Base-by-base conservation (phyloP, 176 grass and related monocot species). In the Poa pratensis region DNA sequence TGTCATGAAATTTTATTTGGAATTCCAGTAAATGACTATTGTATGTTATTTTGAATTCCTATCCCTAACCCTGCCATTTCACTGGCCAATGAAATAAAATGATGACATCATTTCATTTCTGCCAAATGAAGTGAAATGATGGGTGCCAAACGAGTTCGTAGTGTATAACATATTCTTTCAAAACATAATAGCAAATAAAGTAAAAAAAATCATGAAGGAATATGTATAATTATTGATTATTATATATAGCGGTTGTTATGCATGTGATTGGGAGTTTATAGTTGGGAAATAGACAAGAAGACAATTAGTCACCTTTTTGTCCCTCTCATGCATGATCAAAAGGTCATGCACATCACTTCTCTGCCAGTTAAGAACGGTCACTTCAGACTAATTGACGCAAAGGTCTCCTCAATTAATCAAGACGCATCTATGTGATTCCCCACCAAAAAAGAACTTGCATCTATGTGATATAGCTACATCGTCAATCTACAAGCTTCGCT, bases 211-310 rank as follows among this genome's bases (percentile, higher is more conserved):
- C 42, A 68, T 20, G 18, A 20, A 45, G 39, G 22, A 71, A 24
- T 11, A 26, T 24, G 12, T 23, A 26, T 23, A 61, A 61, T 26
- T 24, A 26, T 49, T 49, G 48, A 61, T 16, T 46, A 46, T 46
- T 46, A 20, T 49, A 16, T 49, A 63, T 48, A 68, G 24, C 16
- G 53, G 75, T 84, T 23, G 66, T 84, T 84, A 65, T 73, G 75
- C 87, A 79, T 88, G 74, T 88, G 54, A 28, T 43, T 79, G 74
- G 32, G 61, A 83, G 30, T 83, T 88, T 83, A 55, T 74, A 69
- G 72, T 39, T 60, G 75, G 52, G 42, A 62, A 77, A 53, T 62
- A 64, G 64, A 84, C 54, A 84, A 78, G 61, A 26, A 59, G 32
- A 73, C 65, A 12, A 81, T 88, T 73, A 42, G 42, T n/a, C 72